Evolutionary conservation across 192 early-diverging fungal species (phyloP).

Genomic region (Podila epicladia): DNA sequence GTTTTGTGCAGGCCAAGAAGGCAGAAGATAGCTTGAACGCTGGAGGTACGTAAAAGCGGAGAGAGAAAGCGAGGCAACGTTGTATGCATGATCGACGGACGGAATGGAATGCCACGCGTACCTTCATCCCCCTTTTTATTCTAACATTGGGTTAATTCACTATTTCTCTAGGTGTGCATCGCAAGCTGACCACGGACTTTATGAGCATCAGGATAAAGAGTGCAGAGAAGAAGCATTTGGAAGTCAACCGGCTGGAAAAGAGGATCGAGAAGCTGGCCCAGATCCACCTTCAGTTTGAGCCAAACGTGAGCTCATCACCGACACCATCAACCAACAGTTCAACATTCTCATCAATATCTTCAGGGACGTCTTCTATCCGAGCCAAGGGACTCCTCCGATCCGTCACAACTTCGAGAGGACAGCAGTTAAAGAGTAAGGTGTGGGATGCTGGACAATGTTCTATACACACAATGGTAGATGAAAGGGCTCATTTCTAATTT

Average conservation of each 20-base stretch:
- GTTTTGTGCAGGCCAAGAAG: conserved; percentile 49
- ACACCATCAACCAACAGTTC: conserved; percentile 8
- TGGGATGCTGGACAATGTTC: background rate
- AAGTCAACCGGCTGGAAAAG: conserved; percentile 77
- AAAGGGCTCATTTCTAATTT: too few species aligned
- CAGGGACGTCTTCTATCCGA: conserved; percentile 27
- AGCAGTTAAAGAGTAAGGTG: conserved; percentile 49
- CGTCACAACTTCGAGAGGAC: conserved; percentile 34
- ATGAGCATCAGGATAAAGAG: conserved; percentile 58
- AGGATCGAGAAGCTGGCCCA: conserved; percentile 73
- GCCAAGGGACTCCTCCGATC: conserved; percentile 45
- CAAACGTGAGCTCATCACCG: conserved; percentile 7
- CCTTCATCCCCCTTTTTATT: too few species aligned
- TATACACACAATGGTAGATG: too few species aligned
- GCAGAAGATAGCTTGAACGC: conserved; percentile 52
- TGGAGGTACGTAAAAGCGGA: conserved; percentile 45
- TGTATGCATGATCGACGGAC: too few species aligned
- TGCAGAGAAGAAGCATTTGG: conserved; percentile 68
- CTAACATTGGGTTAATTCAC: background rate
- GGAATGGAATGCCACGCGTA: too few species aligned
- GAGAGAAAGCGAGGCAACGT: too few species aligned
- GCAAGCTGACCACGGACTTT: conserved; percentile 63
- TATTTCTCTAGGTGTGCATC: conserved; percentile 49
- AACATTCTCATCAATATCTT: conserved; percentile 28
- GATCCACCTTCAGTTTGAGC: conserved; percentile 21